Conservation (phyloP, 371 early-diverging fungal genomes). For the Apophysomyces trapeziformis region DNA sequence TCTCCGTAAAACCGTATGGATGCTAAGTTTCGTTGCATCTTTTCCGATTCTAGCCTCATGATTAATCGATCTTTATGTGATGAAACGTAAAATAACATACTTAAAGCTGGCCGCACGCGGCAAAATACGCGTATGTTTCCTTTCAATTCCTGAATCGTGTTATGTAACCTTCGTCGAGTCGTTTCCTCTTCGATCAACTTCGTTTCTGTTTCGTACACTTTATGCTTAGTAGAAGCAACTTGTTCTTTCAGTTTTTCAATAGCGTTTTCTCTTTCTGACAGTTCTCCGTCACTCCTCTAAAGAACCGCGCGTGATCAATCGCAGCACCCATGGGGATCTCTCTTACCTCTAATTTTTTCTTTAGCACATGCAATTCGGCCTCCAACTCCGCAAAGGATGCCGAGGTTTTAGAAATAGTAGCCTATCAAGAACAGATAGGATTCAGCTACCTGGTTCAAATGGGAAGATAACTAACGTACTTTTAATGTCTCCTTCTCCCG, state of each 20-base stretch:
- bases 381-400: slow-evolving; percentile 52
- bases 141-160: slow-evolving; percentile 94
- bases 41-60: slow-evolving; percentile 25
- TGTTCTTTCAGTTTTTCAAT: slow-evolving; percentile 51
- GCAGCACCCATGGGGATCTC: neutral
- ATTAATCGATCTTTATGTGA: neutral
- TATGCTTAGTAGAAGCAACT: slow-evolving; percentile 38
- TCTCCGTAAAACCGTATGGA: slow-evolving; percentile 49
- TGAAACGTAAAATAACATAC: slow-evolving; percentile 22
- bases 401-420: slow-evolving; percentile 30
- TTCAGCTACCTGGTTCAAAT: neutral
- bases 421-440: neutral
- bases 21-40: slow-evolving; percentile 22
- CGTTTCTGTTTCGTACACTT: slow-evolving; percentile 55
- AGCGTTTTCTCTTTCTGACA: slow-evolving; percentile 46
- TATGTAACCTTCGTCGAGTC: slow-evolving; percentile 82
- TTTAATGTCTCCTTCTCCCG: slow-evolving; percentile 15
- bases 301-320: neutral
- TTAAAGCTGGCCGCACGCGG: slow-evolving; percentile 84
- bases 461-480: slow-evolving; percentile 1
- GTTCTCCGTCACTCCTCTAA: slow-evolving; percentile 47
- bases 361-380: slow-evolving; percentile 47
- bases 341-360: slow-evolving; percentile 51
- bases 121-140: slow-evolving; percentile 99
- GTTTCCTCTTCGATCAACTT: slow-evolving; percentile 79